phyloP scores from a whole-genome alignment of 164 flowering plant genomes.

The Nymphaea colorata region DNA sequence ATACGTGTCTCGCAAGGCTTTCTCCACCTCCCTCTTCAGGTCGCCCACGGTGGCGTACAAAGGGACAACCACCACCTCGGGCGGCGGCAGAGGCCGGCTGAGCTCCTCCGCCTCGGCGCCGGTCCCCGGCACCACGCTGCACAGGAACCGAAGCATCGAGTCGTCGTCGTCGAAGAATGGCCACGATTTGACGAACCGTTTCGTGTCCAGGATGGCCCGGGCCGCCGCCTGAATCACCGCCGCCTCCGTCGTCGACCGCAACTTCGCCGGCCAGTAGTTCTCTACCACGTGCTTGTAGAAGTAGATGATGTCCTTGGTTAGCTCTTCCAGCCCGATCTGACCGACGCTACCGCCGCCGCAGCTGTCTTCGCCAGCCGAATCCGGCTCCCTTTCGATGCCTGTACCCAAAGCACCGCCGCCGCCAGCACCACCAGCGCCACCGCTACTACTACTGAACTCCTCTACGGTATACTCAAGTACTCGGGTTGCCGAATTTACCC shows the following conservation, averaged over 20 bases:
- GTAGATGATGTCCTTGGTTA: conserved; percentile 34
- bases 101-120: conserved; percentile 8
- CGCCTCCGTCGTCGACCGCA: neutral
- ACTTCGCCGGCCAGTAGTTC: conserved; percentile 15
- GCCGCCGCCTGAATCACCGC: conserved; percentile 18
- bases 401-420: neutral
- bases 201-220: conserved; percentile 42
- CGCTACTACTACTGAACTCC: neutral
- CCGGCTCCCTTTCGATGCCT: neutral
- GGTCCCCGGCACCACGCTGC: conserved; percentile 22
- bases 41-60: conserved; percentile 54
- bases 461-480: conserved; percentile 46
- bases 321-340: conserved; percentile 22
- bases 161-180: conserved; percentile 50
- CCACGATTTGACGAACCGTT: conserved; percentile 71
- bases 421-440: neutral
- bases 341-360: neutral
- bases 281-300: conserved; percentile 35
- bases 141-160: conserved; percentile 37
- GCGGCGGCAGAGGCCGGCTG: conserved; percentile 13
- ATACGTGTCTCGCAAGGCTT: conserved; percentile 64
- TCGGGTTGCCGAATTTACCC: conserved; percentile 38
- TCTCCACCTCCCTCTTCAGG: conserved; percentile 37
- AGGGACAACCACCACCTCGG: conserved; percentile 53
- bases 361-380: neutral